Evolutionary conservation across 108 stramenopile genomes (phyloP).

Genomic region (Cyclotella kingstonii): DNA sequence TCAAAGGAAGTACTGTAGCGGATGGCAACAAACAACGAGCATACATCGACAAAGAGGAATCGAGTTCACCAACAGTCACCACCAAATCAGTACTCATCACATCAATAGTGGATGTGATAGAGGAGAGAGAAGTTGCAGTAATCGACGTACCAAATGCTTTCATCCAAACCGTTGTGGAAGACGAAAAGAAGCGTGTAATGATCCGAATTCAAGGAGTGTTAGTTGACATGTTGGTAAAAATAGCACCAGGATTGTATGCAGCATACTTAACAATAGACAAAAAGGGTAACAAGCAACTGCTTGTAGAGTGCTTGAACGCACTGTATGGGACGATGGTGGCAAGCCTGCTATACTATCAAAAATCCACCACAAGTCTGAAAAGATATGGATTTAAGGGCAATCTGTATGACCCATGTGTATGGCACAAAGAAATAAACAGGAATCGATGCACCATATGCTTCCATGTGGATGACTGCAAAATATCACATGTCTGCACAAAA

Average conservation of each 20-base stretch:
- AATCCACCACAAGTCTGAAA: too few species aligned
- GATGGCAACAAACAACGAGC: slow-evolving; percentile 1
- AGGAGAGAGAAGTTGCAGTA: slow-evolving; percentile 3
- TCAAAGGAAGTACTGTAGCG: neutral
- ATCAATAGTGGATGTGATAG: slow-evolving; percentile 1
- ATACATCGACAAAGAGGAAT: neutral
- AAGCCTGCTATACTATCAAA: too few species aligned
- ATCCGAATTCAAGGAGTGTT: slow-evolving; percentile 10
- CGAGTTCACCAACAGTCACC: slow-evolving; percentile 1
- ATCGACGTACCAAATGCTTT: slow-evolving; percentile 12
- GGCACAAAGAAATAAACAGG: too few species aligned
- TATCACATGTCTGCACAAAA: too few species aligned
- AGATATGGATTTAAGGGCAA: too few species aligned
- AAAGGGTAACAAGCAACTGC: neutral
- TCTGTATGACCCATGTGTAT: too few species aligned
- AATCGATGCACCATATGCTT: too few species aligned
- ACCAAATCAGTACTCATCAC: slow-evolving; percentile 10
- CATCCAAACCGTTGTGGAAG: slow-evolving; percentile 6
- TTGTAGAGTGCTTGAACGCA: slow-evolving; percentile 11
- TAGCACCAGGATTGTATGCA: slow-evolving; percentile 29
- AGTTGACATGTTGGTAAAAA: slow-evolving; percentile 31
- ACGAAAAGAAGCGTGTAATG: neutral
- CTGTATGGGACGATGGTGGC: slow-evolving; percentile 8
- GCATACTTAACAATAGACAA: slow-evolving; percentile 1
- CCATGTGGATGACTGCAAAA: too few species aligned